Evolutionary conservation across 106 monocot genomes (phyloP).

Genomic region (Vanilla planifolia): DNA sequence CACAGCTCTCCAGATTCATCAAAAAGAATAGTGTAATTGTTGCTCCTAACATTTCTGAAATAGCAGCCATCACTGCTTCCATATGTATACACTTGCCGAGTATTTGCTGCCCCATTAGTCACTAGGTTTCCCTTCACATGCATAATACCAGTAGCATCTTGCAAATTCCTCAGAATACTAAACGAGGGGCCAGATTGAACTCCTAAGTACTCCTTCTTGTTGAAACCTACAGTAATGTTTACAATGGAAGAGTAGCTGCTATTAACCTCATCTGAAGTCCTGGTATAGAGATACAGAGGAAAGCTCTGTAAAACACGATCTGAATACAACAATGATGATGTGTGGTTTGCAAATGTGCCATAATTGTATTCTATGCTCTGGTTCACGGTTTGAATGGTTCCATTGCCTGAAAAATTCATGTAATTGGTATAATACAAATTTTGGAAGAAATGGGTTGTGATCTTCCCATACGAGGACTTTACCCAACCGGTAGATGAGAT

Average conservation of each 20-base stretch:
- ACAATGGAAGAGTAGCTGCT: slow-evolving; percentile 32
- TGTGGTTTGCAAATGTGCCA: slow-evolving; percentile 37
- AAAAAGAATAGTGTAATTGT: slow-evolving; percentile 69
- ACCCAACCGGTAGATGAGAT: slow-evolving; percentile 78
- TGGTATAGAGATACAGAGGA: slow-evolving; percentile 53
- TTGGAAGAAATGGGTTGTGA: slow-evolving; percentile 70
- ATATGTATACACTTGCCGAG: slow-evolving; percentile 63
- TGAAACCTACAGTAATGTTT: slow-evolving; percentile 53
- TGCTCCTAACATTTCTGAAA: slow-evolving; percentile 86
- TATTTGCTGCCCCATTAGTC: slow-evolving; percentile 39
- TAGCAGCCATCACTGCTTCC: slow-evolving; percentile 79
- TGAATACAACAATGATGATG: slow-evolving; percentile 33
- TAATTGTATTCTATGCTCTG: slow-evolving; percentile 61
- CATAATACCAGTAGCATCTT: slow-evolving; percentile 53
- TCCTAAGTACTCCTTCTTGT: slow-evolving; percentile 46
- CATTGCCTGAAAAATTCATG: slow-evolving; percentile 49
- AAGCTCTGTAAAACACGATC: slow-evolving; percentile 51
- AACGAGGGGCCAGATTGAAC: slow-evolving; percentile 38
- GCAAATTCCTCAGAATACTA: slow-evolving; percentile 43
- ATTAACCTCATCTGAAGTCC: slow-evolving; percentile 24
- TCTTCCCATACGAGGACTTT: slow-evolving; percentile 78
- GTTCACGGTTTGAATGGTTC: slow-evolving; percentile 49
- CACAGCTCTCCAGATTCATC: slow-evolving; percentile 52
- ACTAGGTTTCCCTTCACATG: slow-evolving; percentile 65
- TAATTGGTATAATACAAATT: slow-evolving; percentile 38